Base-by-base conservation (phyloP, 768 basidiomycete genomes). In the Naganishia friedmannii region DNA sequence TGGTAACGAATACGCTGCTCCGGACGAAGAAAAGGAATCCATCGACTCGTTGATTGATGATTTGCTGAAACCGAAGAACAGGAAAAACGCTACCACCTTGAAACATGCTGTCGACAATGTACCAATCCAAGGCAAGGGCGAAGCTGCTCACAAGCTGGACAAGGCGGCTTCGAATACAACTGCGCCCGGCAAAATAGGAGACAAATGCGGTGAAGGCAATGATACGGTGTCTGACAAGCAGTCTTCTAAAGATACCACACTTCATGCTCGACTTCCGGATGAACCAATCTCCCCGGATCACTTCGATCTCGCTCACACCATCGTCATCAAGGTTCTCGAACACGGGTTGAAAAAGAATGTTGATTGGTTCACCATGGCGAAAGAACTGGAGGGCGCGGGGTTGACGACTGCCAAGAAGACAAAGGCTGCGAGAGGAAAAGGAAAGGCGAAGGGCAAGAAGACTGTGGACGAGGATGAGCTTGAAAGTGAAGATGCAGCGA, bases 341-440 rank as follows among this genome's bases (percentile, higher is more conserved):
- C 57, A 60, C 34, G 68, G 57, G 6, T 29, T 69, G 42, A 26
- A 29, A 19, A 69, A 63, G 68, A 69, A 69, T 56, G 48, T 69
- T 31, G 68, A 69, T 32, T 69, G 68, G 68, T 45, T 60, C 68
- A 34, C 31, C 4, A 69, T 69, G 68, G 58, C 56, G 19, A 56
- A 68, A 26, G 67, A 68, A 8, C 39, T 68, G 8, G 39, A 39
- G 28, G 42, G 17, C 3, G 68, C 46, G 10, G 56, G 48, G 3
- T 53, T 54, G 9, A 31, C 7, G 9, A 31, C 29, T n/a, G 23
- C 8, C 4, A 39, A 26, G 21, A 17, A 21, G 1, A 53, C 6
- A 9, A 19, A 56, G 26, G 28, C 29, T 7, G 67, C 37, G 19
- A 68, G 57, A 48, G 55, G 31, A 12, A 63, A 63, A 34, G 68